Conservation (phyloP, 192 early-diverging fungal genomes). For the Coemansia umbellata region DNA sequence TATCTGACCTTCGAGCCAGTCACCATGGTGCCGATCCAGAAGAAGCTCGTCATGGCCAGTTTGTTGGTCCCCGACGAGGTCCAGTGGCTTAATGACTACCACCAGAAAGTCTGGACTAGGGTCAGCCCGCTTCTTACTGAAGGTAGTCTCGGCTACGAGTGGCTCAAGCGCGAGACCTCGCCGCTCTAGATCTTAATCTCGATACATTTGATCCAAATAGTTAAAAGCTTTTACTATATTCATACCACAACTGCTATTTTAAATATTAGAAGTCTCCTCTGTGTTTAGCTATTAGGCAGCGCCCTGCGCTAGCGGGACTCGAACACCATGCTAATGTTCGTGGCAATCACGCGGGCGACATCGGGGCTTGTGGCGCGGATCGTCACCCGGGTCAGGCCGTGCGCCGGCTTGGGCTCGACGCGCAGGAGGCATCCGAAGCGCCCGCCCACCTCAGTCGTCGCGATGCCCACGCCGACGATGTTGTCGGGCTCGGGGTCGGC, state of each 20-base stretch:
- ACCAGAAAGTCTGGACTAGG: conserved; percentile 68
- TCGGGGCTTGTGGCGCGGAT: conserved; percentile 81
- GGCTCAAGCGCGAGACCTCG: conserved; percentile 80
- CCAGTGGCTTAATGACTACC: conserved; percentile 87
- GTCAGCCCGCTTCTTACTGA: conserved; percentile 75
- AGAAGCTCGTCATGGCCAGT: conserved; percentile 69
- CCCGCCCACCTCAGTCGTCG: conserved; percentile 66
- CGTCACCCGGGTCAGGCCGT: conserved; percentile 86
- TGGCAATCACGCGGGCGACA: conserved; percentile 55
- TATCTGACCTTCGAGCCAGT: conserved; percentile 91
- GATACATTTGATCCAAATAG: too few species aligned
- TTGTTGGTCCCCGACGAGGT: conserved; percentile 72
- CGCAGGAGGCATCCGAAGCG: conserved; percentile 90
- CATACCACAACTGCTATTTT: too few species aligned
- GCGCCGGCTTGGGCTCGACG: conserved; percentile 80
- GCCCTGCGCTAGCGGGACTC: conserved; percentile 17
- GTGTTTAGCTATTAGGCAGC: too few species aligned
- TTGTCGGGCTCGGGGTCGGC: conserved; percentile 90
- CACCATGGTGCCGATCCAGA: conserved; percentile 85
- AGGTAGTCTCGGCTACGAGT: conserved; percentile 63
- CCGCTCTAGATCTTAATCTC: conserved; percentile 57
- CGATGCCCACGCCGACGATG: conserved; percentile 85
- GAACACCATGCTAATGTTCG: conserved; percentile 41
- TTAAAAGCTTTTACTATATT: too few species aligned
- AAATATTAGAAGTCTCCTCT: too few species aligned